Conservation (phyloP, 192 early-diverging fungal genomes). For the Bifiguratus adelaidae region DNA sequence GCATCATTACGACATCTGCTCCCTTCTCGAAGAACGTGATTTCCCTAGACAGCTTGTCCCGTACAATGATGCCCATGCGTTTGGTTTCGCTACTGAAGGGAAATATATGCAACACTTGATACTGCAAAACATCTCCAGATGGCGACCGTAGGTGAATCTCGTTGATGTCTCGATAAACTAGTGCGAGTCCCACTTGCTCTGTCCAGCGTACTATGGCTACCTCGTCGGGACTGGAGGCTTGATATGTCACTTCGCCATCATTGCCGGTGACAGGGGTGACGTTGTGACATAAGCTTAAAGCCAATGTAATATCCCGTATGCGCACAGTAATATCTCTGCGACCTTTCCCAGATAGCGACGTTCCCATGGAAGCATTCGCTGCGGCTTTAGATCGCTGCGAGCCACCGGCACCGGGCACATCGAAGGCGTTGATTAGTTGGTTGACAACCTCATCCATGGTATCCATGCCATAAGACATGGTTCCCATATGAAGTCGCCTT, state of each 20-base stretch:
- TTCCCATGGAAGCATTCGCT: constrained; percentile 6
- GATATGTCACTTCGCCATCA: constrained; percentile 63
- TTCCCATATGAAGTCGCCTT: constrained; percentile 90
- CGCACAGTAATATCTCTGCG: constrained; percentile 77
- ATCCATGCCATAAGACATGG: constrained; percentile 84
- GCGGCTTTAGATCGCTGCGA: neutral
- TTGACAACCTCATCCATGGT: constrained; percentile 82
- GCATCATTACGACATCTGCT: constrained; percentile 83
- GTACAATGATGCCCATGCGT: constrained; percentile 91
- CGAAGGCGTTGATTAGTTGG: constrained; percentile 48
- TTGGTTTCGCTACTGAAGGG: constrained; percentile 99
- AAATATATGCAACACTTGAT: constrained; percentile 82
- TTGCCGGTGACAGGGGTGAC: constrained; percentile 59
- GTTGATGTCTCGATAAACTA: constrained; percentile 67
- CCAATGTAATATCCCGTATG: constrained; percentile 79
- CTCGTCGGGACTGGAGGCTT: constrained; percentile 95
- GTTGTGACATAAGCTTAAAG: constrained; percentile 87
- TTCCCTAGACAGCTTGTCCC: constrained; percentile 54
- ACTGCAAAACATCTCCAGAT: constrained; percentile 44
- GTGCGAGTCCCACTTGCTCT: constrained; percentile 69
- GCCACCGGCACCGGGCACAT: neutral
- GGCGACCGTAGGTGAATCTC: constrained; percentile 54
- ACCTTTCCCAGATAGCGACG: constrained; percentile 38
- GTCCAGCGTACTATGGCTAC: constrained; percentile 93
- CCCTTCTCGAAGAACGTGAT: constrained; percentile 92